Percentiles rank a stretch among this genome's conserved stretches.
Evolutionary conservation across 169 alveolate species (phyloP).

Genomic region (Plasmodium cynomolgi): DNA sequence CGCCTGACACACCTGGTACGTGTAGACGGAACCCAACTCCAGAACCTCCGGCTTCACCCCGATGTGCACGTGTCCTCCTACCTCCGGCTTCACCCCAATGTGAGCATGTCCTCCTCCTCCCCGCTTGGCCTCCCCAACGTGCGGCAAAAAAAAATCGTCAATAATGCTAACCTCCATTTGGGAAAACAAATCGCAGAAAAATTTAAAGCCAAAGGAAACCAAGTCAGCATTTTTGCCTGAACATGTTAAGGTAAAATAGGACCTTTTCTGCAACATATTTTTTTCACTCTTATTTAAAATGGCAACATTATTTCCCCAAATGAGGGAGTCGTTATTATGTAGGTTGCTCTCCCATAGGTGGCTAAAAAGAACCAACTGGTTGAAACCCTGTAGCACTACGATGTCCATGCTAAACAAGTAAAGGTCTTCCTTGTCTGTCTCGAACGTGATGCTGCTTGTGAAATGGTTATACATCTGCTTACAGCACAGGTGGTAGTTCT

Average conservation of each 20-base stretch:
- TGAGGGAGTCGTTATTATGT: conserved; percentile 12
- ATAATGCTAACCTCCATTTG: background rate
- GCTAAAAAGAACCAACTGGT: conserved; percentile 1
- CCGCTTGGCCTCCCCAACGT: background rate
- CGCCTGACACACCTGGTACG: conserved; percentile 32
- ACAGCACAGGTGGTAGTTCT: background rate
- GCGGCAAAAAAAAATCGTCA: conserved; percentile 29
- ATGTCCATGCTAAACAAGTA: conserved; percentile 17
- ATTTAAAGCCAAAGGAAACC: background rate
- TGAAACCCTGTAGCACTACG: conserved; percentile 10
- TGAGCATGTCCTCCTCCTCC: background rate
- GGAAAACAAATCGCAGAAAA: conserved; percentile 7
- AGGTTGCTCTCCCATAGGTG: background rate
- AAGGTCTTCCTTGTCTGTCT: conserved; percentile 36
- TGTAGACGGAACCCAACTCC: background rate
- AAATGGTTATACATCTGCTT: conserved; percentile 30
- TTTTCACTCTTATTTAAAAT: conserved; percentile 20
- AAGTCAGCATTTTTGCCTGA: background rate
- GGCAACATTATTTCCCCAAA: conserved; percentile 3
- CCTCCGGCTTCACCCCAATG: conserved; percentile 11
- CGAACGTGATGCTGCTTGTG: conserved; percentile 6
- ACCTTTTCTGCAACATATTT: background rate
- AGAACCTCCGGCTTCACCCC: conserved; percentile 8
- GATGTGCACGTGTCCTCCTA: background rate
- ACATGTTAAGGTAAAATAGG: conserved; percentile 35